These are phyloP conservation scores for Coccomyxa sp. DNA, from an alignment of 139 green algal genomes.

Conservation along the genomic window DNA sequence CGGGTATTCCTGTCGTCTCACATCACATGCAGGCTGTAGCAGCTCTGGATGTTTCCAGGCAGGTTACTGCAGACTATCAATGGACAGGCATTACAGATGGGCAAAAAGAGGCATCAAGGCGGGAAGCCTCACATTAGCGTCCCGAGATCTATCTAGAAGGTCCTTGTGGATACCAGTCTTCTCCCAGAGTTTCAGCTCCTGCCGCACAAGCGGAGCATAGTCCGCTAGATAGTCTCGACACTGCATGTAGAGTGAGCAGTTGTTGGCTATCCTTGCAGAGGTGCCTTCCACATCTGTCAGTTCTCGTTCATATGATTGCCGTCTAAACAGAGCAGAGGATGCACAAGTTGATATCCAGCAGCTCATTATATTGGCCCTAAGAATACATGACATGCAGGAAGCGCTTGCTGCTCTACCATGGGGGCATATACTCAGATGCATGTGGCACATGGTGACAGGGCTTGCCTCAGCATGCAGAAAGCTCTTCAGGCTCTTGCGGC, in stretches of 20 bases:
- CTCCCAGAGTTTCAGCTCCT: neutral
- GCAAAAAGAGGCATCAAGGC: neutral
- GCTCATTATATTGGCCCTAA: neutral
- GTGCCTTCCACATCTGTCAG: neutral
- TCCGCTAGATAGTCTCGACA: neutral
- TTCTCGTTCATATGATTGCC: too few species aligned
- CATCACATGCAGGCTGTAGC: neutral
- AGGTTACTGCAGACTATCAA: neutral
- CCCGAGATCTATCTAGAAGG: slow-evolving; percentile 1
- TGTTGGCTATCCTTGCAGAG: neutral
- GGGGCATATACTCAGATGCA: neutral
- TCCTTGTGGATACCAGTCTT: neutral
- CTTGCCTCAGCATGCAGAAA: neutral
- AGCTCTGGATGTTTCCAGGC: neutral
- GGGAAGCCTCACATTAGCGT: neutral
- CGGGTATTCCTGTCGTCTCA: neutral
- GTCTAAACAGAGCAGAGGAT: neutral
- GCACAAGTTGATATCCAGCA: neutral
- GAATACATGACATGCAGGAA: neutral
- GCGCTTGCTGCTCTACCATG: too few species aligned
- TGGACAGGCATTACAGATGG: neutral
- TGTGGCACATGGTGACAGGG: neutral
- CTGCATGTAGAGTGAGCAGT: neutral
- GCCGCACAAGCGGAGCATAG: neutral
- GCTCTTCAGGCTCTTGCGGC: neutral